Conservation (phyloP, 1,139 yeast species). For the Suhomyces bribrorum region DNA sequence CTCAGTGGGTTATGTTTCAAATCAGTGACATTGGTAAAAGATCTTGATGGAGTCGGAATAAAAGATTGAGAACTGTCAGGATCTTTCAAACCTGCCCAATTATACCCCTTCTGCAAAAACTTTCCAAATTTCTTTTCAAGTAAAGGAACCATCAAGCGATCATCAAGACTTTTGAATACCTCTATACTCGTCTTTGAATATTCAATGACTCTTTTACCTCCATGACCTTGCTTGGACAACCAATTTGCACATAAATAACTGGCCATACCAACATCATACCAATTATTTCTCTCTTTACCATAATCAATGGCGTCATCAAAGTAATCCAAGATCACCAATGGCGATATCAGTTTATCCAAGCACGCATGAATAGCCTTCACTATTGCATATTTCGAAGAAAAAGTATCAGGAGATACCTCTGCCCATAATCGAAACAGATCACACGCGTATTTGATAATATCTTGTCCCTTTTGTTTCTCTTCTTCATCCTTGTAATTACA, state of each 20-base stretch:
- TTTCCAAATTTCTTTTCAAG: slow-evolving; percentile 22
- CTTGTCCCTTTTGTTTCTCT: slow-evolving; percentile 9
- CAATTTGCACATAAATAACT: slow-evolving; percentile 50
- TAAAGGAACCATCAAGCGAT: slow-evolving; percentile 15
- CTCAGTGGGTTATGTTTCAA: not conserved
- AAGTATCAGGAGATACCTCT: slow-evolving; percentile 36
- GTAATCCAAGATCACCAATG: slow-evolving; percentile 42
- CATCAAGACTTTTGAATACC: slow-evolving; percentile 23
- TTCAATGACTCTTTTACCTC: slow-evolving; percentile 16
- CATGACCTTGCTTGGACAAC: slow-evolving; percentile 29
- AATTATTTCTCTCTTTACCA: slow-evolving; percentile 32
- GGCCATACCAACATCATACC: slow-evolving; percentile 45
- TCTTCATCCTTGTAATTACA: slow-evolving; percentile 7
- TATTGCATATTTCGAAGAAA: slow-evolving; percentile 35
- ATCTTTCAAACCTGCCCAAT: slow-evolving; percentile 36
- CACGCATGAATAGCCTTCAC: slow-evolving; percentile 33
- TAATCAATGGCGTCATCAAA: slow-evolving; percentile 49
- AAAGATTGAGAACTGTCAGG: slow-evolving; percentile 2
- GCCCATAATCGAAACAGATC: slow-evolving; percentile 35
- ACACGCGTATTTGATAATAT: slow-evolving; percentile 17
- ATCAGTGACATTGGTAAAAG: not conserved
- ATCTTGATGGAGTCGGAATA: not conserved
- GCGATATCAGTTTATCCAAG: slow-evolving; percentile 20
- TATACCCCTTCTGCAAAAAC: slow-evolving; percentile 20
- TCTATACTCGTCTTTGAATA: slow-evolving; percentile 25